Evolutionary conservation across 2,329 filamentous ascomycete genomes (phyloP), one percentile per base, ranked within the genome.

Genomic region (Talaromyces sp.): DNA sequence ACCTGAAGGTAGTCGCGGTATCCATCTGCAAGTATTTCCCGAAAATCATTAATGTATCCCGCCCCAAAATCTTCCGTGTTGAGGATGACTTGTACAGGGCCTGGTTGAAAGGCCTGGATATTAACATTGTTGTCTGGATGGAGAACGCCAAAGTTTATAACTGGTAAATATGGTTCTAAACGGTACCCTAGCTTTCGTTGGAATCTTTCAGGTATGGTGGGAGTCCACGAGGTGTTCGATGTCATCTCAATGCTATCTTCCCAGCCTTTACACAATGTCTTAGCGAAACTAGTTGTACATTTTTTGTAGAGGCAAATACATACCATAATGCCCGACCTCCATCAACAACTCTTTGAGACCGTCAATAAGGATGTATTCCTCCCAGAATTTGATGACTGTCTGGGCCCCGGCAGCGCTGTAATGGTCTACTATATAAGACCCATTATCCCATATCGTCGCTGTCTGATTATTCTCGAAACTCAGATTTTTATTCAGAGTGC

Each of bases 181-280:
- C 59, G 62, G 35, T 82, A 82, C 1, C 76, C 75, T 27, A 72
- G 70, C 1, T 71, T 67, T 11, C 62, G 45, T 11, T 74, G 37
- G 62, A 81, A 82, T 0, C 61, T 63, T 2, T 65, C 22, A 0
- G 71, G 69, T 0, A 81, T 68, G 0, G 63, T 63, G 1, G 70
- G 72, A 0, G 78, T 79, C 80, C 80, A 82, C 27, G 71, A 77
- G 0, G 76, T 67, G 41, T 71, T 73, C 0, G 72, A 70, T 2
- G 63, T 45, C 9, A 77, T 72, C 58, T 81, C 79, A 1, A 69
- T 48, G 54, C 69, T 72, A 48, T 72, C 69, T 62, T 72, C 72
- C 72, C 70, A 71, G 27, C 27, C 27, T 27, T 27, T 27, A 27
- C 27, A 27, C 27, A 27, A 27, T 27, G 27, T 27, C 27, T 3